Conservation (phyloP, 2,329 filamentous ascomycete species). For the Trichoderma koningiopsis region DNA sequence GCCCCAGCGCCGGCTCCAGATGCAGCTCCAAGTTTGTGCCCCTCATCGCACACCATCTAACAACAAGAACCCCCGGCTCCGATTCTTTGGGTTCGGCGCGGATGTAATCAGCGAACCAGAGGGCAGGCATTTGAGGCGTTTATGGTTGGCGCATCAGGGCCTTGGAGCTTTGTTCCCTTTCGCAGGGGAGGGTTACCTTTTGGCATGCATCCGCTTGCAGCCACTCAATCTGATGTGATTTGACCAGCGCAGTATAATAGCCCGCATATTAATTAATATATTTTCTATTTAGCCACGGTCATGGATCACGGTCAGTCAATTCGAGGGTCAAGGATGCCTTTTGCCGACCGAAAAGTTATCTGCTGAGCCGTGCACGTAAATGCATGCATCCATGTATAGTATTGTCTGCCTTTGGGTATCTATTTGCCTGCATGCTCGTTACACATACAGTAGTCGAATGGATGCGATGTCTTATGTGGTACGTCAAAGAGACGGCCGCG, state of each 20-base stretch:
- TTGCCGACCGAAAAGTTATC: not conserved
- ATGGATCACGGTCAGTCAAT: not conserved
- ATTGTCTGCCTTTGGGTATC: not conserved
- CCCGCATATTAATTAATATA: not conserved
- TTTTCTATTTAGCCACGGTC: not conserved
- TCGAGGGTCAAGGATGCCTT: not conserved
- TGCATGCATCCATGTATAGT: not conserved
- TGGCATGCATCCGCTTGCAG: not conserved
- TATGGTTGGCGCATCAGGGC: conserved; percentile 8
- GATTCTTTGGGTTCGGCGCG: conserved; percentile 6
- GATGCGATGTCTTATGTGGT: conserved; percentile 12
- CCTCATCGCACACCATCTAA: not conserved
- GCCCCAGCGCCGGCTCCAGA: not conserved
- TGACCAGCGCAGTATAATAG: not conserved
- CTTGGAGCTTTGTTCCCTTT: not conserved
- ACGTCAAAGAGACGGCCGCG: conserved; percentile 15
- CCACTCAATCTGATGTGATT: not conserved
- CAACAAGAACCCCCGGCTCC: conserved; percentile 8
- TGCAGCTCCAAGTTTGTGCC: conserved; percentile 8
- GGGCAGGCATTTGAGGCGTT: not conserved
- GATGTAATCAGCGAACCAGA: not conserved
- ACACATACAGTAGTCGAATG: no score
- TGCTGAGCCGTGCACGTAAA: not conserved
- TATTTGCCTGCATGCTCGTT: not conserved
- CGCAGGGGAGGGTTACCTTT: not conserved